Percentiles rank a stretch among this genome's conserved stretches.
These are phyloP conservation scores for Pisolithus microcarpus DNA, from an alignment of 768 basidiomycete genomes.

Conservation along the genomic window DNA sequence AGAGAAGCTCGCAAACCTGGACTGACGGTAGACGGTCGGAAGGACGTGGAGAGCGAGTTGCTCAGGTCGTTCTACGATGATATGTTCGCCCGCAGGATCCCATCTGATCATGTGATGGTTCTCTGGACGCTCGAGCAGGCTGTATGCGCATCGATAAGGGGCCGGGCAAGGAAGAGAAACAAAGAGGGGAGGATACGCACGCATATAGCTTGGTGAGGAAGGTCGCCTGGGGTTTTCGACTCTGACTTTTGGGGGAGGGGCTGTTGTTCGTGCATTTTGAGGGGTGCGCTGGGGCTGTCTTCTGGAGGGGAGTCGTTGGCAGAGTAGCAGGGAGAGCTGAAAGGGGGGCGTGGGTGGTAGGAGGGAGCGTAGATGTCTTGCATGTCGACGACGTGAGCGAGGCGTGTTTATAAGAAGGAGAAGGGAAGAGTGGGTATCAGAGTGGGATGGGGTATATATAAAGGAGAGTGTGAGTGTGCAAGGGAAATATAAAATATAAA, in stretches of 20 bases:
- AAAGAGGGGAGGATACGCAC: conserved; percentile 42
- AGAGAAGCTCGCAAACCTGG: conserved; percentile 94
- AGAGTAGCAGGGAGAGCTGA: conserved; percentile 40
- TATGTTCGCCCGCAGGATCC: conserved; percentile 89
- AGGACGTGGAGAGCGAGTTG: conserved; percentile 92
- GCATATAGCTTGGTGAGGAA: conserved; percentile 96
- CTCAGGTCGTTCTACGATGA: conserved; percentile 91
- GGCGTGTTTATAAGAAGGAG: conserved; percentile 29
- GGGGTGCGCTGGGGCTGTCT: conserved; percentile 32
- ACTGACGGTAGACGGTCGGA: conserved; percentile 92
- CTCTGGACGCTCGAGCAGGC: conserved; percentile 83
- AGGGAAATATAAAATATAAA: neutral
- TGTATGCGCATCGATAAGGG: conserved; percentile 25
- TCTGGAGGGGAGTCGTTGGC: conserved; percentile 39
- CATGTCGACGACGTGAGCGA: conserved; percentile 34
- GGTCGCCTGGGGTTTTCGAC: conserved; percentile 83
- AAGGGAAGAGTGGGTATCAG: conserved; percentile 25
- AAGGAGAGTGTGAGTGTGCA: conserved; percentile 13
- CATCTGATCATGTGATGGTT: conserved; percentile 97
- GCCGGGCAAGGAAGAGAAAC: conserved; percentile 5
- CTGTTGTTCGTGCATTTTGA: conserved; percentile 34
- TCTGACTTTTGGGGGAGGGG: conserved; percentile 59
- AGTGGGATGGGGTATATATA: conserved; percentile 16
- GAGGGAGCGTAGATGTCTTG: conserved; percentile 42
- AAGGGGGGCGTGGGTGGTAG: conserved; percentile 24